Evolutionary conservation across 768 basidiomycete genomes (phyloP).

Genomic region (Panus rudis): DNA sequence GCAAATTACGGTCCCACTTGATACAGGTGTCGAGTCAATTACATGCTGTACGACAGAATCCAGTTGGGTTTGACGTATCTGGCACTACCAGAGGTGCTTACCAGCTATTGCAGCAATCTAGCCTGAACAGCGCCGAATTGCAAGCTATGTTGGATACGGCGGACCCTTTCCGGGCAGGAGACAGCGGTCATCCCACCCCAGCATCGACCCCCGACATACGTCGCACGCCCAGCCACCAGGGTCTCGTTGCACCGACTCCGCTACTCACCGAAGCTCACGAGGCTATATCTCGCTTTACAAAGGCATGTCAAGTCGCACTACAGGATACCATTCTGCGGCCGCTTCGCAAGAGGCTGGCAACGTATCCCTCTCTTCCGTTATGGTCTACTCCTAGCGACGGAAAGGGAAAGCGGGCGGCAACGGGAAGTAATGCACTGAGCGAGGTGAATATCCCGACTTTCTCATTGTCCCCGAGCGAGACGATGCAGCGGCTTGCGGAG

Average conservation of each 20-base stretch:
- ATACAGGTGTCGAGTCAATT: conserved; percentile 55
- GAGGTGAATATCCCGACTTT: conserved; percentile 82
- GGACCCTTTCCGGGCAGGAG: conserved; percentile 29
- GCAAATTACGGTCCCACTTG: conserved; percentile 53
- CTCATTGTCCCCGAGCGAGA: conserved; percentile 86
- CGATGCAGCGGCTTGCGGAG: conserved; percentile 84
- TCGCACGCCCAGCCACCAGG: conserved; percentile 17
- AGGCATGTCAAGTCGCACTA: conserved; percentile 67
- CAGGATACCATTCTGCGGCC: conserved; percentile 84
- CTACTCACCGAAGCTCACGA: conserved; percentile 49
- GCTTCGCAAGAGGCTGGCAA: conserved; percentile 60
- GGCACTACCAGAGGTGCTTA: conserved; percentile 60
- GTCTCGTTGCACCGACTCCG: conserved; percentile 14
- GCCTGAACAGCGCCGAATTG: conserved; percentile 76
- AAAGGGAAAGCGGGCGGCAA: conserved; percentile 34
- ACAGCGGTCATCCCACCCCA: too few relatives aligned
- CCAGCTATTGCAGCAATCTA: conserved; percentile 74
- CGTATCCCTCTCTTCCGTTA: conserved; percentile 59
- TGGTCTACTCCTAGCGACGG: conserved; percentile 57
- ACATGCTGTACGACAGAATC: conserved; percentile 47
- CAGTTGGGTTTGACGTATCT: conserved; percentile 44
- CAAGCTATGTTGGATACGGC: conserved; percentile 50
- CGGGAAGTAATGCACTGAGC: conserved; percentile 27
- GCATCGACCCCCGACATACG: conserved; percentile 23
- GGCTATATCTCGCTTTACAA: conserved; percentile 58